These are phyloP conservation scores for Diaporthe citriasiana DNA, from an alignment of 2,329 filamentous ascomycete genomes.

Conservation along the genomic window DNA sequence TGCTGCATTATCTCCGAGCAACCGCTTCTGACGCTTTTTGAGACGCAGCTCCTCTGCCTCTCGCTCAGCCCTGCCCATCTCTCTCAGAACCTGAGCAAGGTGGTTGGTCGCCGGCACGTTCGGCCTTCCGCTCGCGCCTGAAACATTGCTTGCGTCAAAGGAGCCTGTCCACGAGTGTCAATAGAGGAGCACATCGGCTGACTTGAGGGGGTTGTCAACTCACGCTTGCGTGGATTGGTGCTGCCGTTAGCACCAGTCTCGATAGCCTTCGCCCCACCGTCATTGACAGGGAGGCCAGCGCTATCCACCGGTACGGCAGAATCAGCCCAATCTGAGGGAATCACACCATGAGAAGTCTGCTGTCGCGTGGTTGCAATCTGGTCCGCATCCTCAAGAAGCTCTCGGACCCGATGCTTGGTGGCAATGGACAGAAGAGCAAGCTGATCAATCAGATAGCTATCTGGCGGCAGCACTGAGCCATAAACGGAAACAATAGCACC, in stretches of 20 bases:
- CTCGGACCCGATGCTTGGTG: slow-evolving; percentile 82
- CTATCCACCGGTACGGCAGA: slow-evolving; percentile 71
- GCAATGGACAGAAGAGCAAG: slow-evolving; percentile 86
- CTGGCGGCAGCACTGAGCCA: slow-evolving; percentile 80
- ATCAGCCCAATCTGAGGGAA: slow-evolving; percentile 82
- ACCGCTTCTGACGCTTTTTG: slow-evolving; percentile 75
- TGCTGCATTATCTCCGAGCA: slow-evolving; percentile 66
- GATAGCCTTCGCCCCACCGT: slow-evolving; percentile 51
- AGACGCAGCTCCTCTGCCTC: slow-evolving; percentile 80
- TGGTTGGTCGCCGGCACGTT: slow-evolving; percentile 60
- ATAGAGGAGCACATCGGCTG: slow-evolving; percentile 5
- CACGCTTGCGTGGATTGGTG: slow-evolving; percentile 73
- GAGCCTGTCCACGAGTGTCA: slow-evolving; percentile 53
- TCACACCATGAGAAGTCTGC: slow-evolving; percentile 81
- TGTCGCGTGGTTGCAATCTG: slow-evolving; percentile 79
- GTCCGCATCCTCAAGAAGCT: slow-evolving; percentile 83
- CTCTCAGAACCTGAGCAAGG: slow-evolving; percentile 68
- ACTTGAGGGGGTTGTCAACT: slow-evolving; percentile 47
- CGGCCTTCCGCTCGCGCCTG: slow-evolving; percentile 42
- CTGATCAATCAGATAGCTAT: slow-evolving; percentile 84
- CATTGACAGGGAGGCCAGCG: slow-evolving; percentile 49
- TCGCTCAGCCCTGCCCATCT: slow-evolving; percentile 75
- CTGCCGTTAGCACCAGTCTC: slow-evolving; percentile 68
- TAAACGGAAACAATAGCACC: slow-evolving; percentile 72
- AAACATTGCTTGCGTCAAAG: slow-evolving; percentile 50